Conservation (phyloP, 2,329 filamentous ascomycete genomes). For the Nemania serpens region DNA sequence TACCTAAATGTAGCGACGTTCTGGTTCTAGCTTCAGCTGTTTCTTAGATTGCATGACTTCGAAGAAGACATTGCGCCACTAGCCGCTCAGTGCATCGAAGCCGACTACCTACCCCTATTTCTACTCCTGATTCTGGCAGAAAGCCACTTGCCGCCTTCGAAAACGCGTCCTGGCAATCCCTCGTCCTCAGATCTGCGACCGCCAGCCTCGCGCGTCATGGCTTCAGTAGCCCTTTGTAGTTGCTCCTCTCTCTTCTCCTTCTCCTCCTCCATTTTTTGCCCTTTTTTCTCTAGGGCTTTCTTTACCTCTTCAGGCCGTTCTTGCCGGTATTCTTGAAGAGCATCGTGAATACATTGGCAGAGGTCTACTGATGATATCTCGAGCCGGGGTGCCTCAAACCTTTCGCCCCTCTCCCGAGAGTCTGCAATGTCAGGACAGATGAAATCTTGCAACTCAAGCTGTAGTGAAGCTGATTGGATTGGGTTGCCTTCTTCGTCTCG, state of each 20-base stretch:
- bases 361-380: background rate
- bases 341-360: background rate
- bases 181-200: background rate
- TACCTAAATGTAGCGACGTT: no score
- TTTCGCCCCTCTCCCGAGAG: background rate
- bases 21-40: no score
- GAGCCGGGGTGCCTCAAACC: background rate
- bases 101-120: background rate
- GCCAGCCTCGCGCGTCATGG: background rate
- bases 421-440: background rate
- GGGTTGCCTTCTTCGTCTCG: background rate
- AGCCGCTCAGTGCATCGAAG: no score
- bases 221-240: background rate
- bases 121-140: background rate
- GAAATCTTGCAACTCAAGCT: background rate
- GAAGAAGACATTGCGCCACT: no score
- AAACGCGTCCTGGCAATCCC: background rate
- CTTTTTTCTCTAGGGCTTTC: background rate
- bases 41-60: no score
- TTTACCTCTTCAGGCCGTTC: background rate
- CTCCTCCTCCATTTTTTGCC: background rate
- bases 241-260: background rate
- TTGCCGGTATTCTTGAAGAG: background rate
- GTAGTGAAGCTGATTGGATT: background rate
- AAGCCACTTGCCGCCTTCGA: background rate